Conservation (phyloP, 495 filamentous ascomycete species). For the Xylaria flabelliformis region DNA sequence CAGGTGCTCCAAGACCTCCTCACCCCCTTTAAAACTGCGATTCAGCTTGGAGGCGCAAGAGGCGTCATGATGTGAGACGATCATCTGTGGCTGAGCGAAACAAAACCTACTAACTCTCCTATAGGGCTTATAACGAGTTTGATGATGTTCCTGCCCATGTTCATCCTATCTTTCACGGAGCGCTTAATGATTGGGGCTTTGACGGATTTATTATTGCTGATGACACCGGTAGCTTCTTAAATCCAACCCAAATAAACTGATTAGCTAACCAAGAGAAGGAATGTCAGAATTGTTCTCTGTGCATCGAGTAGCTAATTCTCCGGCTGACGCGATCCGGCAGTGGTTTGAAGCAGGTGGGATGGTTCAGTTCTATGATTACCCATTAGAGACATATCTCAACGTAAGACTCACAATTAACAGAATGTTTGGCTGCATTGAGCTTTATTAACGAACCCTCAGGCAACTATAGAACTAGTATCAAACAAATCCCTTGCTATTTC, state of each 20-base stretch:
- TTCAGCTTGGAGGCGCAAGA: constrained; percentile 48
- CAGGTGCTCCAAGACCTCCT: constrained; percentile 49
- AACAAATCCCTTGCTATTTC: constrained; percentile 44
- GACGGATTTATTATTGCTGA: constrained; percentile 50
- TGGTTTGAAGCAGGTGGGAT: constrained; percentile 50
- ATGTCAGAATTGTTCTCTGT: constrained; percentile 39
- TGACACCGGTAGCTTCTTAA: constrained; percentile 42
- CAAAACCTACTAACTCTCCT: constrained; percentile 5
- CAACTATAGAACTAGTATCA: constrained; percentile 43
- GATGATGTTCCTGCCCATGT: constrained; percentile 47
- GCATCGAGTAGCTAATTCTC: constrained; percentile 41
- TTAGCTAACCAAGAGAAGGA: constrained; percentile 26
- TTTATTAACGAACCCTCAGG: constrained; percentile 31
- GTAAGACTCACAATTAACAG: constrained; percentile 24
- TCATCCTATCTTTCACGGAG: constrained; percentile 45
- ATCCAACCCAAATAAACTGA: neutral
- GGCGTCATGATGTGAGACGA: constrained; percentile 50
- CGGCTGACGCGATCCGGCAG: constrained; percentile 45
- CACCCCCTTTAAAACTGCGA: constrained; percentile 47
- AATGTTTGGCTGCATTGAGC: constrained; percentile 11
- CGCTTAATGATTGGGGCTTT: constrained; percentile 47
- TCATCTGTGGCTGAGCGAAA: neutral
- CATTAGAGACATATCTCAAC: constrained; percentile 40
- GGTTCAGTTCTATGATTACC: constrained; percentile 44
- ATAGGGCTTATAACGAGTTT: constrained; percentile 48